Base-by-base conservation (phyloP, 2,329 filamentous ascomycete genomes). In the Sarocladium oryzae region DNA sequence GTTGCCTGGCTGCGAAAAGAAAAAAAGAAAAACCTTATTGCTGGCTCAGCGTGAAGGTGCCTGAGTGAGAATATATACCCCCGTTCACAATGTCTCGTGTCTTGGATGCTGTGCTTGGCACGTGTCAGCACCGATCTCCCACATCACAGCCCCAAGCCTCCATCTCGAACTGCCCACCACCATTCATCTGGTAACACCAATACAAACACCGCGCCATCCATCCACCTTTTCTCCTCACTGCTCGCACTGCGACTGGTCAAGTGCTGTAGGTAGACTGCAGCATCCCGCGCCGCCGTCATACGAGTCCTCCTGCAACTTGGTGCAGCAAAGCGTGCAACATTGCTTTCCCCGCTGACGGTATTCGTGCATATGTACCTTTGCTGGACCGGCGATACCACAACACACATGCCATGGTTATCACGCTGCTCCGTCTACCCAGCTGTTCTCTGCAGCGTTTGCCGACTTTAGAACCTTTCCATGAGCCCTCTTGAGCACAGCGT, bases 321-420 rank as follows among this genome's bases (percentile, higher is more conserved):
- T 48, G 16, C 43, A 48, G 26, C 4, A 20, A 43, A 10, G 40
- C 21, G 40, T 48, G 18, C 43, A 33, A 33, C 26, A n/a, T 48
- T 20, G n/a, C 43, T n/a, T 23, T 48, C 26, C 43, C n/a, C 28
- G 16, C 16, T 21, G n/a, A 20, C 24, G 43, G 15, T 21, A 20
- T 15, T 48, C 28, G 43, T 33, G 26, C 43, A 43, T n/a, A n/a
- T 43, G 40, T 48, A 48, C 43, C 28, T 30, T 21, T 48, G 5
- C 26, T n/a, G 21, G 28, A 30, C 28, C 43, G 26, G 33, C 43
- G n/a, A 45, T 20, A 18, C 40, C 10, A 11, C 16, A 8, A 45
- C 23, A 15, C 20, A 20, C 43, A 48, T 30, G 43, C 26, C 26
- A 48, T 48, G 43, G 21, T 23, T 15, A 26, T 28, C 26, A 11